Percentiles rank a stretch among this genome's conserved stretches.
Conservation (phyloP, 2,329 filamentous ascomycete species). For the Magnaporthiopsis incrustans region DNA sequence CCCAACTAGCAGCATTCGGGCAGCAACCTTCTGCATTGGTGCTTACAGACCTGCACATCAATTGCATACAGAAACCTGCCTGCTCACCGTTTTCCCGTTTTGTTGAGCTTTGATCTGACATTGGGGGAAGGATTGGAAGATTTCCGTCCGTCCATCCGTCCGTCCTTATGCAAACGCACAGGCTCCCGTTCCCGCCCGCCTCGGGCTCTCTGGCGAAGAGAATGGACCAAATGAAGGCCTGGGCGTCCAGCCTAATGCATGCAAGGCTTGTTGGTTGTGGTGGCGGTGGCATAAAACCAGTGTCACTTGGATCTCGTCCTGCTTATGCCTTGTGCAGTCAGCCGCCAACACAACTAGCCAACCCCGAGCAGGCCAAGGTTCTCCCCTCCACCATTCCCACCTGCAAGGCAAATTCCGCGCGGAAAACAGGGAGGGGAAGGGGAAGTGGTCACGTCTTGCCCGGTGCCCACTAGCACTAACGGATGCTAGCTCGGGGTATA, state of each 20-base stretch:
- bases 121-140: background rate
- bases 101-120: background rate
- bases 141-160: no score
- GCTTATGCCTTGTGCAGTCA: background rate
- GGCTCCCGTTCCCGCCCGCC: background rate
- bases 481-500: background rate
- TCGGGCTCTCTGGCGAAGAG: background rate
- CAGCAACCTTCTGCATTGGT: no score
- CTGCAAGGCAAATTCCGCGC: background rate
- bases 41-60: no score
- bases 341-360: background rate
- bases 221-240: background rate
- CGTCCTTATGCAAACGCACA: background rate
- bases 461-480: background rate
- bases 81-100: background rate
- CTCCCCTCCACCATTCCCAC: background rate
- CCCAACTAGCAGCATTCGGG: no score
- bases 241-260: background rate
- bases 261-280: background rate
- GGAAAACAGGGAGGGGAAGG: background rate
- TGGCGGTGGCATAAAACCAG: background rate
- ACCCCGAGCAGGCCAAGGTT: background rate
- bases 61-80: no score
- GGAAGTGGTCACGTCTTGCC: background rate
- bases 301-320: background rate